Conservation (phyloP, 495 filamentous ascomycete species). For the Daldinia concentrica region DNA sequence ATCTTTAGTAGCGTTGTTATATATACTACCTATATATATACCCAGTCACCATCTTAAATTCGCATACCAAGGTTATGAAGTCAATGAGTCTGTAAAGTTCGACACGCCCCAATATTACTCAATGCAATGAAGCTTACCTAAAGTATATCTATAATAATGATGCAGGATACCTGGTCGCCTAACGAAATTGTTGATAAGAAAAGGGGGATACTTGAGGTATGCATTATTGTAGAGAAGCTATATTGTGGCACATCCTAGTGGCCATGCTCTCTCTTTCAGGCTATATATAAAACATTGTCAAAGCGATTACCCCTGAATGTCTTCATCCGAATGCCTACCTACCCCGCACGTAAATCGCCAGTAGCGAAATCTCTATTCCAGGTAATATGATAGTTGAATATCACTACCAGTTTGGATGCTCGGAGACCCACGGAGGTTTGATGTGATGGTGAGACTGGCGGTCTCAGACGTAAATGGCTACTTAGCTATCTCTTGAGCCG, state of each 20-base stretch:
- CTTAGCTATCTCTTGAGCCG: not conserved
- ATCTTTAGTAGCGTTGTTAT: not conserved
- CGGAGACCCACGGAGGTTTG: not conserved
- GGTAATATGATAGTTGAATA: conserved; percentile 5
- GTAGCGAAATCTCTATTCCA: not conserved
- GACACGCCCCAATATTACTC: not conserved
- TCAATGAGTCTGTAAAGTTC: not conserved
- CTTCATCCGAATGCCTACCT: not conserved
- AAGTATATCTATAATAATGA: not conserved
- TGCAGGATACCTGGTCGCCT: not conserved
- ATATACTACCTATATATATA: conserved; percentile 1
- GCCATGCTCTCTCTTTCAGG: conserved; percentile 20
- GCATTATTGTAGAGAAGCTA: not conserved
- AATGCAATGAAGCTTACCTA: not conserved
- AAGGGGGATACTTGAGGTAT: not conserved
- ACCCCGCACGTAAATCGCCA: not conserved
- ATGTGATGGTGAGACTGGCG: conserved; percentile 3
- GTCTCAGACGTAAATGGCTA: not conserved
- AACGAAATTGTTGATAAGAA: not conserved
- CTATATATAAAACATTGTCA: conserved; percentile 29
- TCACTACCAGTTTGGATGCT: conserved; percentile 27
- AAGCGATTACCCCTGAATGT: not conserved
- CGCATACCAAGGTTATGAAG: not conserved
- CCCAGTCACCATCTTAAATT: not conserved
- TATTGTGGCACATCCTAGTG: not conserved